A percentile compares a stretch with the other conserved stretches of the same genome.
phyloP scores from a whole-genome alignment of 495 filamentous ascomycete genomes.

The Patellaria atrata region DNA sequence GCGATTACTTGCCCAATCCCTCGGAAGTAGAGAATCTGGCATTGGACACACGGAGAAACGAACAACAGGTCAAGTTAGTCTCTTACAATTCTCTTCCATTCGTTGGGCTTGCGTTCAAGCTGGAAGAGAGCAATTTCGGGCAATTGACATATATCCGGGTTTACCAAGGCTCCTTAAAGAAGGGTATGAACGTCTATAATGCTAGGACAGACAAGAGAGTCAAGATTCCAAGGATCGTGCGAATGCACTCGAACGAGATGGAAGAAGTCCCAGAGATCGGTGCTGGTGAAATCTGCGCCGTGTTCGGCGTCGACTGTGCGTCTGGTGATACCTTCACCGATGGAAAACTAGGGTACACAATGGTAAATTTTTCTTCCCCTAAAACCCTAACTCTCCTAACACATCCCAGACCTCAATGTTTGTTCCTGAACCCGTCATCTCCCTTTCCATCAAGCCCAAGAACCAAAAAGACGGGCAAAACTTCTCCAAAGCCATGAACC shows the following conservation, averaged over 20 bases:
- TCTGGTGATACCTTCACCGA: conserved; percentile 98
- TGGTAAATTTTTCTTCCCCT: conserved; percentile 32
- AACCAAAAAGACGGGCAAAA: conserved; percentile 80
- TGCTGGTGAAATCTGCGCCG: conserved; percentile 94
- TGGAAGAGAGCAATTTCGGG: conserved; percentile 97
- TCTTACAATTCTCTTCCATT: conserved; percentile 89
- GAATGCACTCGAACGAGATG: conserved; percentile 99
- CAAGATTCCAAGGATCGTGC: conserved; percentile 91
- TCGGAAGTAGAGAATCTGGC: conserved; percentile 80
- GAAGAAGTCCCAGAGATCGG: conserved; percentile 86
- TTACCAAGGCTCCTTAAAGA: conserved; percentile 85
- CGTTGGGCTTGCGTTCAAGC: conserved; percentile 94
- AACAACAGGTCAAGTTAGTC: conserved; percentile 69
- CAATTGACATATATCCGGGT: conserved; percentile 98
- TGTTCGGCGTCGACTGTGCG: conserved; percentile 96
- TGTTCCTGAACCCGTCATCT: conserved; percentile 96
- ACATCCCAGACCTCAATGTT: conserved; percentile 65
- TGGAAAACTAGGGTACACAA: conserved; percentile 78
- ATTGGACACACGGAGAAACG: conserved; percentile 64
- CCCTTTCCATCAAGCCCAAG: conserved; percentile 93
- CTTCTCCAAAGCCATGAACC: conserved; percentile 97
- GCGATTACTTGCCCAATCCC: conserved; percentile 93
- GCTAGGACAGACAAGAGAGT: conserved; percentile 89
- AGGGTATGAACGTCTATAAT: conserved; percentile 84
- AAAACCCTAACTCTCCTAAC: conserved; percentile 5